Conservation (phyloP, 371 early-diverging fungal genomes). For the Apophysomyces variabilis region DNA sequence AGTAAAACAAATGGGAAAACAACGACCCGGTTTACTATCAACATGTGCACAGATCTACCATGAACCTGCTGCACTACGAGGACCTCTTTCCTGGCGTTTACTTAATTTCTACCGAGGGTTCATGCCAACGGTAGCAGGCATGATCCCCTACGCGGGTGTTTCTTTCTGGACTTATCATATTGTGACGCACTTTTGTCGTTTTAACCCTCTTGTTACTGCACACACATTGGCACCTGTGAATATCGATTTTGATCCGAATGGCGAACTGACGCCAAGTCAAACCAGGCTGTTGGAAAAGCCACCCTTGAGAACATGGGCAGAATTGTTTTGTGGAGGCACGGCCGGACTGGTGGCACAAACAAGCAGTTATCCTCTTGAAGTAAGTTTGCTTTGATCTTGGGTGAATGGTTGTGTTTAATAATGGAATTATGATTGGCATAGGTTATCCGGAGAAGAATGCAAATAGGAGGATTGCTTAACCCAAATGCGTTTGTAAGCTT, state of each 20-base stretch:
- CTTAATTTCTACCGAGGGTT: conserved; percentile 94
- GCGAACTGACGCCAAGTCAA: conserved; percentile 34
- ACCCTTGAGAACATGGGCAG: conserved; percentile 72
- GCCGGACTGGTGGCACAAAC: conserved; percentile 91
- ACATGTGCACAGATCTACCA: conserved; percentile 56
- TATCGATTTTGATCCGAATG: conserved; percentile 29
- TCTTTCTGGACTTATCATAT: conserved; percentile 81
- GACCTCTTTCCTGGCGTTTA: conserved; percentile 32
- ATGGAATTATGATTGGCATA: neutral
- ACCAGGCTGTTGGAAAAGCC: conserved; percentile 31
- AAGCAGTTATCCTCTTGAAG: conserved; percentile 89
- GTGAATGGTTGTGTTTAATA: neutral
- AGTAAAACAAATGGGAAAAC: conserved; percentile 45
- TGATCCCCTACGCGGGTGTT: conserved; percentile 96
- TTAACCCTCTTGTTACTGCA: conserved; percentile 38
- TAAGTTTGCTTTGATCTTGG: conserved; percentile 11
- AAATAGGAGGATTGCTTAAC: conserved; percentile 75
- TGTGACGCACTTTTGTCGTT: conserved; percentile 62
- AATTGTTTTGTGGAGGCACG: conserved; percentile 81
- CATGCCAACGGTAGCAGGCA: conserved; percentile 87
- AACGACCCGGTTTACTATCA: conserved; percentile 36
- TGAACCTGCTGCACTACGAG: conserved; percentile 53
- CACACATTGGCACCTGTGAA: conserved; percentile 31
- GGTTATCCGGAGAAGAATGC: conserved; percentile 90
- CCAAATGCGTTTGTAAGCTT: conserved; percentile 61